Percentiles rank a stretch among this genome's conserved stretches.
These are phyloP conservation scores for Laguncularia racemosa DNA, from an alignment of 345 rosid species.

Conservation along the genomic window DNA sequence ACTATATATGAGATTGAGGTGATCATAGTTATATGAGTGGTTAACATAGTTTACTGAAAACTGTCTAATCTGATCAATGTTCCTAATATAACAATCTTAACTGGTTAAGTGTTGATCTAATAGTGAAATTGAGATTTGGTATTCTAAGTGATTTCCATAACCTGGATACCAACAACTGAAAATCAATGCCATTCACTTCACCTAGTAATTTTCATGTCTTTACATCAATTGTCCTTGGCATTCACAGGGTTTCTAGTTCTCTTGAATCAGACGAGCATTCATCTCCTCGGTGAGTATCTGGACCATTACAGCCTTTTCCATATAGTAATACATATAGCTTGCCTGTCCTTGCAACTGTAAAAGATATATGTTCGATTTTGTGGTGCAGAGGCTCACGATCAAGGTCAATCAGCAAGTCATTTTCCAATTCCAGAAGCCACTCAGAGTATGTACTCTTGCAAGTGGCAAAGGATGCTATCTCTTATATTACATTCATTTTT, in stretches of 20 bases:
- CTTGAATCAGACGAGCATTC: constrained; percentile 23
- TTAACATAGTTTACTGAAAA: too few relatives aligned
- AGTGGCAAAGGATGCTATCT: not conserved
- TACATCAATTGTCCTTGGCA: not conserved
- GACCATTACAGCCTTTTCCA: constrained; percentile 3
- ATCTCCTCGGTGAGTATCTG: constrained; percentile 22
- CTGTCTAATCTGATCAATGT: too few relatives aligned
- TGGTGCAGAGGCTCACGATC: constrained; percentile 47
- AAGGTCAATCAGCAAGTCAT: constrained; percentile 41
- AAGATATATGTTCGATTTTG: constrained; percentile 3
- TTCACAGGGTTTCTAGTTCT: constrained; percentile 33
- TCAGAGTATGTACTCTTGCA: constrained; percentile 38
- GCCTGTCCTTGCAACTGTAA: not conserved
- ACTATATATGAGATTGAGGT: too few relatives aligned
- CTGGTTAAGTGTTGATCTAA: too few relatives aligned
- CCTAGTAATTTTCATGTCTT: not conserved
- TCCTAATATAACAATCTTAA: too few relatives aligned
- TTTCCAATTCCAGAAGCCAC: constrained; percentile 57
- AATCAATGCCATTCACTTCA: not conserved
- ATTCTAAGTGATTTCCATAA: too few relatives aligned
- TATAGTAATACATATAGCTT: not conserved
- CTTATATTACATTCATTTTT: constrained; percentile 4
- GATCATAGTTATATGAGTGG: too few relatives aligned
- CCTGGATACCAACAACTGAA: too few relatives aligned
- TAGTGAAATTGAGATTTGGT: too few relatives aligned